A percentile compares a stretch with the other conserved stretches of the same genome.
These are phyloP conservation scores for Scleromitrula shiraiana DNA, from an alignment of 2,329 filamentous ascomycete species.

Conservation along the genomic window DNA sequence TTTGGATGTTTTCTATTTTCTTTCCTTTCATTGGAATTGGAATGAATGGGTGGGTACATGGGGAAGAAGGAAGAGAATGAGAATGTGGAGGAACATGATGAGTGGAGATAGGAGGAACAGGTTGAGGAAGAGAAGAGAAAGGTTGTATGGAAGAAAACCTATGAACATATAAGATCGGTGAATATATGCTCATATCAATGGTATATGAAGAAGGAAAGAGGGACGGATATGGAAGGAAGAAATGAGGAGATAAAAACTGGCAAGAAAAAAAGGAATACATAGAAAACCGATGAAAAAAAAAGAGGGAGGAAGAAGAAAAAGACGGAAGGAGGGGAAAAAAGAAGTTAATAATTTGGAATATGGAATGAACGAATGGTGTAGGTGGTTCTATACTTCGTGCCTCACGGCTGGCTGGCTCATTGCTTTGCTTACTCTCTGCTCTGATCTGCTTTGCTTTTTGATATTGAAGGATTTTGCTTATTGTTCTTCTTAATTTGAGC, in stretches of 20 bases:
- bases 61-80: no score
- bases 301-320: conserved; percentile 7
- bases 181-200: no score
- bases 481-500: not conserved
- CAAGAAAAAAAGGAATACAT: not conserved
- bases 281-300: no score
- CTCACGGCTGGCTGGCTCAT: conserved; percentile 24
- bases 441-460: not conserved
- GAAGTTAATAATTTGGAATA: conserved; percentile 1
- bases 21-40: no score
- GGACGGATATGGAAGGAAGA: not conserved
- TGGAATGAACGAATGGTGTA: not conserved
- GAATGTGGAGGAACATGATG: no score
- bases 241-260: not conserved
- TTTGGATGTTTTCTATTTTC: no score
- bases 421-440: not conserved
- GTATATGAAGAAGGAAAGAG: no score
- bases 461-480: not conserved
- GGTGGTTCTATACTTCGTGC: conserved; percentile 20
- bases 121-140: no score
- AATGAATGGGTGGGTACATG: no score
- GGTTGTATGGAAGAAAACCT: no score
- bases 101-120: no score
- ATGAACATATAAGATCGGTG: no score
- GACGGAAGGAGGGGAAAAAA: conserved; percentile 12